Evolutionary conservation across 2,329 filamentous ascomycete species (phyloP).

Genomic region (Calonectria henricotiae): DNA sequence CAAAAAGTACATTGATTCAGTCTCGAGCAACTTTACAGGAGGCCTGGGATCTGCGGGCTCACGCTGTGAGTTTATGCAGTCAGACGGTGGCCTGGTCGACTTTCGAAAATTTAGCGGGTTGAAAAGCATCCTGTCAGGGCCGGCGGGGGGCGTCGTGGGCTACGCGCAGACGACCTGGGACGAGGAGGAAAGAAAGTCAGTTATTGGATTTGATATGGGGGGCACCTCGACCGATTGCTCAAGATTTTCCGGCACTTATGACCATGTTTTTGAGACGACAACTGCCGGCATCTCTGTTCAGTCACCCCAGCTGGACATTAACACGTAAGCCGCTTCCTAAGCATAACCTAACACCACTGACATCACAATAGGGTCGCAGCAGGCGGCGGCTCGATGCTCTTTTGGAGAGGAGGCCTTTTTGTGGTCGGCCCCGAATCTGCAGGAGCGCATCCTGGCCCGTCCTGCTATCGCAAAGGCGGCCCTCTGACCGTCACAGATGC

Average conservation of each 20-base stretch:
- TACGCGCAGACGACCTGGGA: conserved; percentile 84
- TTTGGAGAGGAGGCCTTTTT: conserved; percentile 82
- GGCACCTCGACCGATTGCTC: conserved; percentile 85
- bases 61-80: conserved; percentile 63
- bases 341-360: background rate
- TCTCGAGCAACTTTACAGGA: conserved; percentile 53
- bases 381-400: conserved; percentile 80
- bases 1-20: conserved; percentile 54
- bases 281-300: conserved; percentile 86
- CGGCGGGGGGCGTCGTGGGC: conserved; percentile 84
- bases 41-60: conserved; percentile 53
- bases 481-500: conserved; percentile 82
- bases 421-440: conserved; percentile 82
- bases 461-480: conserved; percentile 82
- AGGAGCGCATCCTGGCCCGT: conserved; percentile 79
- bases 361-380: conserved; percentile 72
- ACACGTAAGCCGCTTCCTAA: conserved; percentile 66
- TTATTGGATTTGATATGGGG: conserved; percentile 83
- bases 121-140: conserved; percentile 80
- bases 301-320: conserved; percentile 85
- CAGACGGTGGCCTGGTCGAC: conserved; percentile 68
- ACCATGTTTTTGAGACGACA: conserved; percentile 78
- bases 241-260: conserved; percentile 70
- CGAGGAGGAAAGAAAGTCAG: conserved; percentile 75
- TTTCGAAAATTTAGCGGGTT: conserved; percentile 78